These are phyloP conservation scores for Barbarea vulgaris DNA, from an alignment of 345 rosid genomes.

Conservation along the genomic window DNA sequence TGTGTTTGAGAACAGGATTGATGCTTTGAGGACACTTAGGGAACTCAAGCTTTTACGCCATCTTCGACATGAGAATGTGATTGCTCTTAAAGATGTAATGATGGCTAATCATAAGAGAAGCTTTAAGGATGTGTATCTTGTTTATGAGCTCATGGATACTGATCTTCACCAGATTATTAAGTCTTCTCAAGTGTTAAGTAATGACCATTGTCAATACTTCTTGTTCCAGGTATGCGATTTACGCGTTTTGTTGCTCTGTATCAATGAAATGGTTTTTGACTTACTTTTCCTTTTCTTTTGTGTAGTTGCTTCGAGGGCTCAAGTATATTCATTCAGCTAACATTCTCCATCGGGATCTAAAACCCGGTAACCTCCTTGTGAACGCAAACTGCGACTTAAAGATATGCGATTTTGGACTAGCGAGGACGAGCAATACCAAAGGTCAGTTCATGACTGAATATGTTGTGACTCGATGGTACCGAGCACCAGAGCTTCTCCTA, in stretches of 20 bases:
- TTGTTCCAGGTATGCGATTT: constrained; percentile 65
- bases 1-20: constrained; percentile 74
- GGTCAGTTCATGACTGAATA: constrained; percentile 92
- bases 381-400: constrained; percentile 88
- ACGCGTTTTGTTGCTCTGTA: neutral
- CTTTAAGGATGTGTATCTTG: constrained; percentile 85
- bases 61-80: constrained; percentile 79
- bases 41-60: constrained; percentile 86
- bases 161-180: constrained; percentile 89
- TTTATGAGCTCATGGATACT: constrained; percentile 89
- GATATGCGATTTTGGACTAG: constrained; percentile 87
- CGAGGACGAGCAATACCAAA: constrained; percentile 75
- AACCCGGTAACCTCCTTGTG: constrained; percentile 90
- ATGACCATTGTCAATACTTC: constrained; percentile 88
- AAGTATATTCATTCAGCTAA: constrained; percentile 91
- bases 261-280: neutral
- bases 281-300: neutral
- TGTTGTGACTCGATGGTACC: constrained; percentile 89
- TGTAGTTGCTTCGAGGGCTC: constrained; percentile 78
- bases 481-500: constrained; percentile 93
- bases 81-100: constrained; percentile 85
- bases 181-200: constrained; percentile 72
- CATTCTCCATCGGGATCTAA: constrained; percentile 87
- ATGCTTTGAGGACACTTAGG: constrained; percentile 76
- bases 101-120: constrained; percentile 66